phyloP scores from a whole-genome alignment of 2,329 filamentous ascomycete species.

The Clonostachys chloroleuca region DNA sequence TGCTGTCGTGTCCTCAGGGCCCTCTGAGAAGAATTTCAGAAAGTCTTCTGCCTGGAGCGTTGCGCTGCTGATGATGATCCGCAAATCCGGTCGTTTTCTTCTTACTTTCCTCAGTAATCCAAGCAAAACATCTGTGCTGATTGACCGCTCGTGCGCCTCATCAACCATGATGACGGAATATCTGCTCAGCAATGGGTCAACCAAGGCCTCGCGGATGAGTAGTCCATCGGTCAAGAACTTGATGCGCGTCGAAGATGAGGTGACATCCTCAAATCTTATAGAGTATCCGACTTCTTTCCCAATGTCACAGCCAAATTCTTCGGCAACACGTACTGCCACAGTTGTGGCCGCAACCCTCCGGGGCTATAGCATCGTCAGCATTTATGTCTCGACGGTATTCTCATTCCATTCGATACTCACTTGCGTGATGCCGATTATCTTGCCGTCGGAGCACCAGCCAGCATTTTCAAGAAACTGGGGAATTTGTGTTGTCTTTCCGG shows the following conservation, averaged over 20 bases:
- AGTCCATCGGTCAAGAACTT: constrained; percentile 96
- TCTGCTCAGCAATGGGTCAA: constrained; percentile 83
- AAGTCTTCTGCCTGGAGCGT: constrained; percentile 89
- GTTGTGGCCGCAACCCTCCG: constrained; percentile 87
- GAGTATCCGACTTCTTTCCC: constrained; percentile 93
- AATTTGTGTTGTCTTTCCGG: constrained; percentile 92
- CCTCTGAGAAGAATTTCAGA: constrained; percentile 64
- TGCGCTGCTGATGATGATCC: constrained; percentile 89
- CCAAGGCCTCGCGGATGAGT: constrained; percentile 83
- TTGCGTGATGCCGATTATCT: constrained; percentile 85
- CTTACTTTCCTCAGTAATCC: constrained; percentile 89
- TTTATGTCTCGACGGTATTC: constrained; percentile 3
- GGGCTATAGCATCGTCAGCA: constrained; percentile 50
- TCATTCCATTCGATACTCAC: constrained; percentile 38
- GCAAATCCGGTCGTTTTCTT: constrained; percentile 72
- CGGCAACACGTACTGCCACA: constrained; percentile 81
- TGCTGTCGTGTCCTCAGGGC: constrained; percentile 29
- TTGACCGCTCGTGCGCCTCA: constrained; percentile 89
- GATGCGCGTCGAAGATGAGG: constrained; percentile 78
- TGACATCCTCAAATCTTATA: constrained; percentile 88
- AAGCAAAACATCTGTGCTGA: constrained; percentile 87
- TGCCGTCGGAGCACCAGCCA: constrained; percentile 84
- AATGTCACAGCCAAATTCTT: constrained; percentile 80
- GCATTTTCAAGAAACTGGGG: constrained; percentile 85
- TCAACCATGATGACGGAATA: constrained; percentile 98